Conservation (phyloP, 352 stramenopile species). For the Phytophthora megakarya region DNA sequence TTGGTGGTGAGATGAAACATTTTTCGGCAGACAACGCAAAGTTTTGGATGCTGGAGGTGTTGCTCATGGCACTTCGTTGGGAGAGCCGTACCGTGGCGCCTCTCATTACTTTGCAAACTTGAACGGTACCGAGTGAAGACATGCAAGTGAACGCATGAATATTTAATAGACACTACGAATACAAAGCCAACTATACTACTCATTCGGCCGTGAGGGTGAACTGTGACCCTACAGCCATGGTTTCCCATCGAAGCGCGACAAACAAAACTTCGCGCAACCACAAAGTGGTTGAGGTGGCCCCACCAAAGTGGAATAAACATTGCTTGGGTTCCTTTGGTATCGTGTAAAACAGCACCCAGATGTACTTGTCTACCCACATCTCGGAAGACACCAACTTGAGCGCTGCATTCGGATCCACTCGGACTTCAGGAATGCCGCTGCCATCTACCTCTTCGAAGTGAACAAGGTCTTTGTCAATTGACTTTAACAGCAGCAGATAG, state of each 20-base stretch:
- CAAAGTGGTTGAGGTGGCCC: conserved; percentile 47
- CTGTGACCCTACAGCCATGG: conserved; percentile 55
- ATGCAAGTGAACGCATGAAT: conserved; percentile 2
- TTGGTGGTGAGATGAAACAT: conserved; percentile 39
- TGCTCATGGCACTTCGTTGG: conserved; percentile 41
- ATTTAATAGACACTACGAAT: conserved; percentile 5
- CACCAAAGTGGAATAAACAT: conserved; percentile 69
- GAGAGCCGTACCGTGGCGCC: conserved; percentile 30
- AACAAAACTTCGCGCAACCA: conserved; percentile 77
- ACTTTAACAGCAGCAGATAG: conserved; percentile 67
- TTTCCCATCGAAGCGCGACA: conserved; percentile 70
- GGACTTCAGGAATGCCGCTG: conserved; percentile 13
- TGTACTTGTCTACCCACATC: conserved; percentile 69
- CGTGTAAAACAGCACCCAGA: conserved; percentile 67
- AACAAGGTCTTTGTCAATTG: conserved; percentile 56
- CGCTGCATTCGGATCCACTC: conserved; percentile 1
- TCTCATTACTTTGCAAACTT: conserved; percentile 30
- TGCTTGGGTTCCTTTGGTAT: conserved; percentile 16
- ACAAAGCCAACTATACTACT: background rate
- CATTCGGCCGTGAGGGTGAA: conserved; percentile 46
- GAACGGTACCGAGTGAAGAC: background rate
- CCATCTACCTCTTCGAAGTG: conserved; percentile 52
- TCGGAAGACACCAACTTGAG: conserved; percentile 24
- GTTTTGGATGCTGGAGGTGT: conserved; percentile 45
- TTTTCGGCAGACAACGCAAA: conserved; percentile 36